phyloP scores from a whole-genome alignment of 2,329 filamentous ascomycete species.

The Diplodia scrobiculata region DNA sequence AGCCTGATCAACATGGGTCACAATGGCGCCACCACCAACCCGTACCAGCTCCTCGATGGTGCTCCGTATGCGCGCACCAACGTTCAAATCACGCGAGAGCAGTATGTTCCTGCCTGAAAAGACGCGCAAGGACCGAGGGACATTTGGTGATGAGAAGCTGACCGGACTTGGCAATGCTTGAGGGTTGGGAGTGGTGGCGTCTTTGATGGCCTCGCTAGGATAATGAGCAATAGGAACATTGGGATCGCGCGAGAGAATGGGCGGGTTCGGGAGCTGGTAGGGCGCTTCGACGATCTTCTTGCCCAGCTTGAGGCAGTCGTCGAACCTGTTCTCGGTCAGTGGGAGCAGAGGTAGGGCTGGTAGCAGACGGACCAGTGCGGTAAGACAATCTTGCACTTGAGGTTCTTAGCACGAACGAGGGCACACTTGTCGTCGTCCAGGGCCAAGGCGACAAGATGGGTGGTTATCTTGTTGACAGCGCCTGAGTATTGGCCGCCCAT shows the following conservation, averaged over 20 bases:
- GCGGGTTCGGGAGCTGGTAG: constrained; percentile 82
- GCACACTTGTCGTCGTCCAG: constrained; percentile 72
- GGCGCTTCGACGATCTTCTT: constrained; percentile 87
- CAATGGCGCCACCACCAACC: constrained; percentile 70
- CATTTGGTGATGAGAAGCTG: constrained; percentile 3
- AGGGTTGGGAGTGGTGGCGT: constrained; percentile 63
- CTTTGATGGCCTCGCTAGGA: constrained; percentile 57
- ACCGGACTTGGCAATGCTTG: constrained; percentile 39
- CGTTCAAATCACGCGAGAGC: constrained; percentile 72
- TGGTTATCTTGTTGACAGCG: constrained; percentile 71
- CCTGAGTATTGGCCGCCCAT: constrained; percentile 81
- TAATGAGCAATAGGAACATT: constrained; percentile 34
- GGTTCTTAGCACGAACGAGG: constrained; percentile 63
- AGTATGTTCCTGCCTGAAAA: constrained; percentile 78
- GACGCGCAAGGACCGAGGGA: constrained; percentile 53
- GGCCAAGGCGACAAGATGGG: constrained; percentile 83
- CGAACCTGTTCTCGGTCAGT: constrained; percentile 67
- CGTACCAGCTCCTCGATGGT: constrained; percentile 72
- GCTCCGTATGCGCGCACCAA: constrained; percentile 66
- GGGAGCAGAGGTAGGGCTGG: neutral
- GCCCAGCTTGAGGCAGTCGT: constrained; percentile 91
- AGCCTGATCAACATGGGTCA: constrained; percentile 66
- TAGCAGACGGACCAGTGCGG: constrained; percentile 74
- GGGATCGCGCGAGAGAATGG: constrained; percentile 61
- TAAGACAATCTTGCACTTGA: constrained; percentile 79